phyloP scores from a whole-genome alignment of 2,329 filamentous ascomycete genomes.

The Ramularia endophylla region DNA sequence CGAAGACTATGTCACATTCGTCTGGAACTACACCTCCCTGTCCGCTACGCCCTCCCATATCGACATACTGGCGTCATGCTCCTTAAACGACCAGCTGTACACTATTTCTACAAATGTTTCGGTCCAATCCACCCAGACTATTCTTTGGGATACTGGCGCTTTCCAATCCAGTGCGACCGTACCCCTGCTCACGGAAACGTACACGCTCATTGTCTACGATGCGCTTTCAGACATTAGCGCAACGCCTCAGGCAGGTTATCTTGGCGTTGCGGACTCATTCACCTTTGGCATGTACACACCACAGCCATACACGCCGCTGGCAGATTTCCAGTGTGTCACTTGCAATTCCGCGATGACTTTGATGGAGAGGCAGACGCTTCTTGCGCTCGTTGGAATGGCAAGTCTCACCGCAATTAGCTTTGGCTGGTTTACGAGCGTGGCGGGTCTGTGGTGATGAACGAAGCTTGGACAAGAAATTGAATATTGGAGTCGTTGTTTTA shows the following conservation, averaged over 20 bases:
- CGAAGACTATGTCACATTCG: slow-evolving; percentile 56
- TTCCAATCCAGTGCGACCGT: slow-evolving; percentile 46
- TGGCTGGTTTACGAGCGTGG: slow-evolving; percentile 44
- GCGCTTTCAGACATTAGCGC: slow-evolving; percentile 47
- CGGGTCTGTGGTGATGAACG: slow-evolving; percentile 33
- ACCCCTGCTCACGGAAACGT: slow-evolving; percentile 53
- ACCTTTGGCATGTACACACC: slow-evolving; percentile 59
- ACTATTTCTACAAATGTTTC: slow-evolving; percentile 57
- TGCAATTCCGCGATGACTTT: slow-evolving; percentile 50
- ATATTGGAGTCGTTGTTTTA: slow-evolving; percentile 3
- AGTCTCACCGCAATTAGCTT: slow-evolving; percentile 54
- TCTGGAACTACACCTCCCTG: slow-evolving; percentile 64
- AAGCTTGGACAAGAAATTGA: background rate
- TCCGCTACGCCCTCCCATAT: slow-evolving; percentile 52
- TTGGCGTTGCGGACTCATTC: slow-evolving; percentile 47
- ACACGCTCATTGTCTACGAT: slow-evolving; percentile 60
- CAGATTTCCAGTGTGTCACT: slow-evolving; percentile 45
- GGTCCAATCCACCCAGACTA: slow-evolving; percentile 38
- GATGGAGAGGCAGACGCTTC: slow-evolving; percentile 50
- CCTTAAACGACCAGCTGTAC: slow-evolving; percentile 53
- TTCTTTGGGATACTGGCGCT: slow-evolving; percentile 56
- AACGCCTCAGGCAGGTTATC: slow-evolving; percentile 48
- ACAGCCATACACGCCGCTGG: slow-evolving; percentile 46
- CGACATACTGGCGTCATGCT: slow-evolving; percentile 58
- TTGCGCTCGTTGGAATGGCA: slow-evolving; percentile 51